phyloP scores from a whole-genome alignment of 2,329 filamentous ascomycete genomes.

The Trichoderma sp. region DNA sequence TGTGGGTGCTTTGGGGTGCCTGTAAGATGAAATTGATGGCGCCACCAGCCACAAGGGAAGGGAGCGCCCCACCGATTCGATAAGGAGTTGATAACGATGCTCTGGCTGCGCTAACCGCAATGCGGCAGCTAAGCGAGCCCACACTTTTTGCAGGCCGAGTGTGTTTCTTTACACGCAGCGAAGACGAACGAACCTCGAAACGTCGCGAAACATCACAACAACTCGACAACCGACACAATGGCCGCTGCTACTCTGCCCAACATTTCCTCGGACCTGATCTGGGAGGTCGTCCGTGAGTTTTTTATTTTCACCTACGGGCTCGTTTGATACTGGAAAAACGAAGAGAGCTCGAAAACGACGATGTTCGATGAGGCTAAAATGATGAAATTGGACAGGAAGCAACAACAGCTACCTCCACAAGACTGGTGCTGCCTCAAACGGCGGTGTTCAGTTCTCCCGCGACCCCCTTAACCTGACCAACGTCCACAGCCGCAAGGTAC shows the following conservation, averaged over 20 bases:
- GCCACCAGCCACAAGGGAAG: not conserved
- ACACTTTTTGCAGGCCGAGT: conserved; percentile 35
- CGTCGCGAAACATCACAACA: conserved; percentile 28
- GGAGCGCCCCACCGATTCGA: not conserved
- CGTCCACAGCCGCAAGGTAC: conserved; percentile 86
- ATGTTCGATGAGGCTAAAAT: conserved; percentile 23
- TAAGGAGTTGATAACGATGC: conserved; percentile 23
- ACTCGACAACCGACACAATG: conserved; percentile 50
- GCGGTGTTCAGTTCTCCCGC: conserved; percentile 85
- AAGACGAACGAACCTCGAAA: conserved; percentile 11
- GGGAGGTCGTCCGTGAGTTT: conserved; percentile 89
- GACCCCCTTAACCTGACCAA: conserved; percentile 93
- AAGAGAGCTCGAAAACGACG: not conserved
- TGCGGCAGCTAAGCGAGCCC: conserved; percentile 40
- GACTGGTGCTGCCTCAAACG: conserved; percentile 69
- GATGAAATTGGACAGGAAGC: conserved; percentile 56
- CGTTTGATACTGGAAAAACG: not conserved
- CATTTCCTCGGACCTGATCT: conserved; percentile 88
- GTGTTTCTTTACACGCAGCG: not conserved
- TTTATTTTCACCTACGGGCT: not conserved
- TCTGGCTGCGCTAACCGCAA: conserved; percentile 30
- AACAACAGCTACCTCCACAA: conserved; percentile 92
- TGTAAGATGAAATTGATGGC: not conserved
- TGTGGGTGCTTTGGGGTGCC: not conserved
- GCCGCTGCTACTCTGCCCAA: conserved; percentile 59